Evolutionary conservation across 177 flowering plant genomes (phyloP).

Genomic region (Tripterygium wilfordii): DNA sequence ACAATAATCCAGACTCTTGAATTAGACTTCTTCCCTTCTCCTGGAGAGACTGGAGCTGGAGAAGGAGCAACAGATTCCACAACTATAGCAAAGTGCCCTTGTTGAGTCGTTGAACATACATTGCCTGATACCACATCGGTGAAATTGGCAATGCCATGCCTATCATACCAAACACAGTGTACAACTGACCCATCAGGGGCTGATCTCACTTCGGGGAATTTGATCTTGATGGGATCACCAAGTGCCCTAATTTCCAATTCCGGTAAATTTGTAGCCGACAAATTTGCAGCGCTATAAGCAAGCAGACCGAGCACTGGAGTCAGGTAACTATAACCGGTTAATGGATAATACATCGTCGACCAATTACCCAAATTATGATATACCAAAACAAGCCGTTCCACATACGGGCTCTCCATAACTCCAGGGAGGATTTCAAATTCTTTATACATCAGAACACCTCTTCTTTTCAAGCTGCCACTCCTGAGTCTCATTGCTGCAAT

Average conservation of each 20-base stretch:
- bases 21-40: constrained; percentile 15
- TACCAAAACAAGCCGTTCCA: constrained; percentile 72
- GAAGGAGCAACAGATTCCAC: constrained; percentile 53
- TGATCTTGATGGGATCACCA: constrained; percentile 40
- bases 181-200: constrained; percentile 41
- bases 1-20: constrained; percentile 61
- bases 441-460: constrained; percentile 45
- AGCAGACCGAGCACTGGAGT: constrained; percentile 84
- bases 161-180: constrained; percentile 64
- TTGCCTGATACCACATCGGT: constrained; percentile 40
- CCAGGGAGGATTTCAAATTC: constrained; percentile 64
- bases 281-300: constrained; percentile 59
- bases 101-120: constrained; percentile 40
- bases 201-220: constrained; percentile 31
- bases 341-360: constrained; percentile 51
- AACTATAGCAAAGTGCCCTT: constrained; percentile 81
- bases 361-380: constrained; percentile 80
- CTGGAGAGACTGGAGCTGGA: constrained; percentile 34
- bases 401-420: constrained; percentile 56
- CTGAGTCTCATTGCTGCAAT: constrained; percentile 68
- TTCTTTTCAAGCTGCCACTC: constrained; percentile 57
- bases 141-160: constrained; percentile 41
- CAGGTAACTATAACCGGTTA: constrained; percentile 42
- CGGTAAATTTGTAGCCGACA: constrained; percentile 51
- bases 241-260: constrained; percentile 44